phyloP scores from a whole-genome alignment of 1,139 yeast species.

The Pichia sp. region DNA sequence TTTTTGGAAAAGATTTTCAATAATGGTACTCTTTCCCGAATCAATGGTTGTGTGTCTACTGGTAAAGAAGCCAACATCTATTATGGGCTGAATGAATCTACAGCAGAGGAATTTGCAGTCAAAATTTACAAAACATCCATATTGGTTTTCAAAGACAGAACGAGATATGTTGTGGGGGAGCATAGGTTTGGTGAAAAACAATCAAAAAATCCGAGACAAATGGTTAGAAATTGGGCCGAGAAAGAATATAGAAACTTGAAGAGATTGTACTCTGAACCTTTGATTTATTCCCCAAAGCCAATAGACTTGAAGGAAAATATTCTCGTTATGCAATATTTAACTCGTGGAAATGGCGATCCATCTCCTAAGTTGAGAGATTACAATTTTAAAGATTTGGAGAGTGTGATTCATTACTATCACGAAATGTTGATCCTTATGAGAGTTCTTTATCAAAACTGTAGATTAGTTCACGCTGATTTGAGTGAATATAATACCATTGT shows the following conservation, averaged over 20 bases:
- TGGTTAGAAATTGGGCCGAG: slow-evolving; percentile 99
- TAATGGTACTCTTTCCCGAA: slow-evolving; percentile 75
- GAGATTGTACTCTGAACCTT: slow-evolving; percentile 60
- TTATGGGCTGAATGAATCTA: slow-evolving; percentile 76
- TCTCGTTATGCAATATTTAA: slow-evolving; percentile 87
- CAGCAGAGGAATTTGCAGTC: slow-evolving; percentile 66
- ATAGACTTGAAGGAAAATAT: slow-evolving; percentile 85
- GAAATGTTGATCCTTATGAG: slow-evolving; percentile 83
- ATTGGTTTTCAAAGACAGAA: slow-evolving; percentile 91
- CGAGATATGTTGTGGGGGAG: slow-evolving; percentile 94
- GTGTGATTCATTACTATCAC: slow-evolving; percentile 63
- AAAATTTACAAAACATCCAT: slow-evolving; percentile 96
- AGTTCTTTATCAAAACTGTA: slow-evolving; percentile 79
- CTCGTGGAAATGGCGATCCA: slow-evolving; percentile 62
- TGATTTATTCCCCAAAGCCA: slow-evolving; percentile 92
- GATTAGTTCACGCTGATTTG: slow-evolving; percentile 93
- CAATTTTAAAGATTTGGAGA: slow-evolving; percentile 59
- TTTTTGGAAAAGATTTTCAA: slow-evolving; percentile 78
- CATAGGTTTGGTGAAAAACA: slow-evolving; percentile 79
- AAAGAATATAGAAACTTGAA: slow-evolving; percentile 92
- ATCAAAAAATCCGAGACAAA: slow-evolving; percentile 90
- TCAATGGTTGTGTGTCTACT: slow-evolving; percentile 92
- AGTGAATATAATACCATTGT: slow-evolving; percentile 92
- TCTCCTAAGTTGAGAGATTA: slow-evolving; percentile 87
- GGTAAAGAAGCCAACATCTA: slow-evolving; percentile 99